Evolutionary conservation across 1,139 yeast species (phyloP), one percentile per base, ranked within the genome.

Genomic region (Hansenula sp.): DNA sequence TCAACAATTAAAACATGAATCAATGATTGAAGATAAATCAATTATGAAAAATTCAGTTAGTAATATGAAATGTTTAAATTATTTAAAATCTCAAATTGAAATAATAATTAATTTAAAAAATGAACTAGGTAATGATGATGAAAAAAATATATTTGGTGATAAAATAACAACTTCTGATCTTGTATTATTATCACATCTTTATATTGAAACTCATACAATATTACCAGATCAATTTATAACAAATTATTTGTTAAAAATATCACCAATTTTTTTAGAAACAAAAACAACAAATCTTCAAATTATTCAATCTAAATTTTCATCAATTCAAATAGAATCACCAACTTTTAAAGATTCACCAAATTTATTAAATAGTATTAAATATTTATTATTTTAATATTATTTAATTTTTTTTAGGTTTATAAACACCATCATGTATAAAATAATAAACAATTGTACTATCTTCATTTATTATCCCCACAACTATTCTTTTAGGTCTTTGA

Each of bases 401-500:
- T 17, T 49, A 73, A 44, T 71, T 71, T 50, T 71, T 73, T 43
- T 71, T 68, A 2, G 89, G 89, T 55, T 76, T 77, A 26, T 70
- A 75, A 13, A 82, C 62, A 3, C 89, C 89, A 50, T 77, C 79
- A 56, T 80, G 77, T 13, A 79, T 66, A 54, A 75, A 75, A 56
- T 83, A 82, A 51, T 78, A 82, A 20, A 82, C 82, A 13, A 81
- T 68, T 0, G 89, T 79, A 1, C 86, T 81, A 54, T 83, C 92
- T 44, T 73, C 73, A 50, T 74, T 79, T 5, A 75, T 69, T 11
- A 82, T 64, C 0, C 75, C 89, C 31, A 79, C 48, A 0, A 80
- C 64, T 2, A 82, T 48, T 43, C 79, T 60, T 25, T 58, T 59
- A 0, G 79, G 77, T 25, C 75, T 55, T n/a, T 14, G 14, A 1